Evolutionary conservation across 345 rosid species (phyloP).

Genomic region (Reutealis trisperma): DNA sequence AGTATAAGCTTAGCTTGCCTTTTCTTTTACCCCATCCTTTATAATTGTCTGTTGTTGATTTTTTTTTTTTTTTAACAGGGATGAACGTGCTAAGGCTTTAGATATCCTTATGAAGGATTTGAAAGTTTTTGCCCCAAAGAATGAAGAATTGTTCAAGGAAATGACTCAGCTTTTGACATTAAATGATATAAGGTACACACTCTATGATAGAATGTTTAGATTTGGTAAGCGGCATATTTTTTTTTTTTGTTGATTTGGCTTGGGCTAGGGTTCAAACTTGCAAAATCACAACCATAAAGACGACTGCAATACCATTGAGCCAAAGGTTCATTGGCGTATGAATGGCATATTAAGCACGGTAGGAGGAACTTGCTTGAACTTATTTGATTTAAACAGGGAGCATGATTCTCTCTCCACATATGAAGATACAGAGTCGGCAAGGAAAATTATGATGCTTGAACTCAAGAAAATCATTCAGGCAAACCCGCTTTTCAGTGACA

Average conservation of each 20-base stretch:
- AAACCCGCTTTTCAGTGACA: constrained; percentile 45
- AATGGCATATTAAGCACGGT: not conserved
- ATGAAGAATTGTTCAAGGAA: constrained; percentile 36
- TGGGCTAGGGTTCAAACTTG: too few relatives aligned
- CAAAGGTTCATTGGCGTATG: too few relatives aligned
- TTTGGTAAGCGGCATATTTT: not conserved
- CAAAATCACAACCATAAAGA: too few relatives aligned
- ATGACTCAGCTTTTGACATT: constrained; percentile 42
- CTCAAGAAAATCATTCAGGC: constrained; percentile 44
- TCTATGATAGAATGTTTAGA: not conserved
- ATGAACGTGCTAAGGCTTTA: constrained; percentile 36
- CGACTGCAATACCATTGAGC: too few relatives aligned
- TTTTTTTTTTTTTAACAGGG: constrained; percentile 20
- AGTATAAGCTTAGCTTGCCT: constrained; percentile 16
- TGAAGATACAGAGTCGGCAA: constrained; percentile 40
- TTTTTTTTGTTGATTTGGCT: too few relatives aligned
- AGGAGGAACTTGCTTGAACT: not conserved
- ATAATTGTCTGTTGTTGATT: not conserved
- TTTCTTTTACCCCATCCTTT: not conserved
- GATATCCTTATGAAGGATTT: constrained; percentile 42
- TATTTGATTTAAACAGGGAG: constrained; percentile 39
- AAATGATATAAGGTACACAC: constrained; percentile 33
- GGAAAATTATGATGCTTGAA: constrained; percentile 34
- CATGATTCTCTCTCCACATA: constrained; percentile 41
- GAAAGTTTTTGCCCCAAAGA: constrained; percentile 30